Evolutionary conservation across 805 yeast species (phyloP).

Genomic region (Clavispora fructus): DNA sequence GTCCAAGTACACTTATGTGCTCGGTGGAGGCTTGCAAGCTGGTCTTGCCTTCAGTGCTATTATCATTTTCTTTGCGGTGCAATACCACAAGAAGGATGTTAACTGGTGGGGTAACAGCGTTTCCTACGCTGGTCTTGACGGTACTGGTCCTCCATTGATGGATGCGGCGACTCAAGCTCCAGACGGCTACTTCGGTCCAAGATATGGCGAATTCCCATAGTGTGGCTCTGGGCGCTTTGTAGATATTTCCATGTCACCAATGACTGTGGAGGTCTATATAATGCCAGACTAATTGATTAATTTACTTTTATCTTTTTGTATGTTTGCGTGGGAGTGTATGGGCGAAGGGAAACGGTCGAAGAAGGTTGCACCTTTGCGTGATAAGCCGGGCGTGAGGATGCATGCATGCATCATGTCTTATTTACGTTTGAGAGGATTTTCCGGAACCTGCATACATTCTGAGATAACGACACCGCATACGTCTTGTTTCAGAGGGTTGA

Average conservation of each 20-base stretch:
- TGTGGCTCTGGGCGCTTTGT: not conserved
- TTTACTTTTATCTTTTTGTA: too few species aligned
- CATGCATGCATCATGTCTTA: too few species aligned
- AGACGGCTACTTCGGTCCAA: constrained; percentile 20
- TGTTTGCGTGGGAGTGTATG: too few species aligned
- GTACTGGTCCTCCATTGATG: constrained; percentile 5
- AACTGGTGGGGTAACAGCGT: constrained; percentile 25
- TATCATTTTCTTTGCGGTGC: constrained; percentile 35
- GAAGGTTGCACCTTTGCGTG: too few species aligned
- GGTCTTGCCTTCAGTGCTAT: constrained; percentile 32
- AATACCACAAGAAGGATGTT: constrained; percentile 25
- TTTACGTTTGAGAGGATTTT: too few species aligned
- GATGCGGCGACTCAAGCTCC: constrained; percentile 8
- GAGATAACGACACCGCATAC: too few species aligned
- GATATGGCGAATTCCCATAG: constrained; percentile 16
- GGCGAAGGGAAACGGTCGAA: too few species aligned
- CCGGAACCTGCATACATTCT: too few species aligned
- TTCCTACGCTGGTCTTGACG: constrained; percentile 31
- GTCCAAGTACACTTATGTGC: constrained; percentile 32
- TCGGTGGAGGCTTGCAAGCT: constrained; percentile 25
- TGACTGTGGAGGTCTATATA: not conserved
- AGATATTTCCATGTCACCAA: too few species aligned
- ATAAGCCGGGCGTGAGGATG: too few species aligned
- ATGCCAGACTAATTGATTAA: not conserved
- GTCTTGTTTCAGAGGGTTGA: too few species aligned